Base-by-base conservation (phyloP, 2,329 filamentous ascomycete genomes). In the Fusarium floridanum region DNA sequence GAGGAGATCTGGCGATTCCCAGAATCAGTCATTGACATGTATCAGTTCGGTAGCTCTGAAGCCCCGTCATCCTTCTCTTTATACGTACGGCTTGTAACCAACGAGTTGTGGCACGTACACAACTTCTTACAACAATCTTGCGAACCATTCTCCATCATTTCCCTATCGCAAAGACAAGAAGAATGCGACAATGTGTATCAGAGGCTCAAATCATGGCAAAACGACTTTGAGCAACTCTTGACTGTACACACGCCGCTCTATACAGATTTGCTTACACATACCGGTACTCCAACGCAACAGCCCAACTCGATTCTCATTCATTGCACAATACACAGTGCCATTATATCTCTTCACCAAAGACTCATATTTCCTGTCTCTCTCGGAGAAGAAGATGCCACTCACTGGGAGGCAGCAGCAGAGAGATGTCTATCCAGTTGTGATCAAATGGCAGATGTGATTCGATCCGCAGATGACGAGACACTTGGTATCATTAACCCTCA, bases 1-100 rank as follows among this genome's bases (percentile, higher is more conserved):
- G 67, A 69, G 5, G 63, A 69, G 27, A 69, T 69, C 16, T 69
- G 67, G 67, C 63, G 67, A 1, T 66, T 66, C 14, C 67, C 56
- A 20, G 67, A 69, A 24, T 61, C 63, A 3, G 63, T 57, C 11
- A 56, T 69, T 24, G 63, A 48, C n/a, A 62, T 62, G 63, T 69
- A 69, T 22, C 63, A 69, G 16, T 69, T 69, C 48, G 67, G 63
- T 7, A 66, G 36, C 45, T 34, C 62, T 6, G 63, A 69, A 27
- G 62, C 48, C 0, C 67, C 67, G 0, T 69, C 67, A 0, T 66
- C 67, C 1, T 69, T 66, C 32, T 69, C 67, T 2, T 37, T 69
- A 0, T 69, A 61, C 5, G 67, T 69, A 0, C 56, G 63, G 5
- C 14, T 69, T 1, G 67, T 59, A 3, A 69, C 67, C 4, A 69